Evolutionary conservation across 116 monocot genomes (phyloP), one percentile per base, ranked within the genome.

Genomic region (Dioscorea cayenensis): DNA sequence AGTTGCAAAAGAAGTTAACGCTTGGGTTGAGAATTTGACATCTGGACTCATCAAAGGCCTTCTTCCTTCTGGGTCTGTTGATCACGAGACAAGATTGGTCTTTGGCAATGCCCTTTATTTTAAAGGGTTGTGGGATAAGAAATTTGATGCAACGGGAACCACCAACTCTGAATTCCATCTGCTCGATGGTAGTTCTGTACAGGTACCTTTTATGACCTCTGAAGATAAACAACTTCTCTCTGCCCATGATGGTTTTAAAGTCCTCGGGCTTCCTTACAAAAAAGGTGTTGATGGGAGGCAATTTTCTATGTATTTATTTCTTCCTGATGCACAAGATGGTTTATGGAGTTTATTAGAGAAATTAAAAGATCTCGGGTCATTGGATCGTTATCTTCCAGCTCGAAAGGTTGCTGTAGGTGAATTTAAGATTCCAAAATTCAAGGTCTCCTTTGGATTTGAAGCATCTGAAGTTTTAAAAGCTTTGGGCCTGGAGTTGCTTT

Each of bases 341-440:
- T 38, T 88, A 14, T 69, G 48, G 65, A 78, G 51, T 63, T 72
- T 90, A n/a, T 28, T 68, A 4, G 72, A 68, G 51, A 88, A 67
- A 63, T 66, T 82, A 11, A 28, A 49, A 3, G 73, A 77, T 36
- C 60, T 82, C 25, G 62, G 72, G 9, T 88, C 84, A 51, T 37
- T 94, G 6, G 66, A 77, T 1, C 60, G 20, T 7, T 78, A 78
- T 51, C 51, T 78, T 7, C 90, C 87, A 6, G 21, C 4, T 14
- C 23, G 32, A 19, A 74, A 76, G 63, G 78, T 72, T 66, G 19
- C 49, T 6, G 80, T 80, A 0, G 74, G 78, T 0, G 52, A 81
- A 5, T 88, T 94, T 77, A 85, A 76, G 80, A 49, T 91, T 25
- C 87, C 91, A 1, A 91, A 71, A 67, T 91, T 85, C 77, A 91